Evolutionary conservation across 2,329 filamentous ascomycete species (phyloP), one percentile per base, ranked within the genome.

Genomic region (Dendrostoma leiphaemia): DNA sequence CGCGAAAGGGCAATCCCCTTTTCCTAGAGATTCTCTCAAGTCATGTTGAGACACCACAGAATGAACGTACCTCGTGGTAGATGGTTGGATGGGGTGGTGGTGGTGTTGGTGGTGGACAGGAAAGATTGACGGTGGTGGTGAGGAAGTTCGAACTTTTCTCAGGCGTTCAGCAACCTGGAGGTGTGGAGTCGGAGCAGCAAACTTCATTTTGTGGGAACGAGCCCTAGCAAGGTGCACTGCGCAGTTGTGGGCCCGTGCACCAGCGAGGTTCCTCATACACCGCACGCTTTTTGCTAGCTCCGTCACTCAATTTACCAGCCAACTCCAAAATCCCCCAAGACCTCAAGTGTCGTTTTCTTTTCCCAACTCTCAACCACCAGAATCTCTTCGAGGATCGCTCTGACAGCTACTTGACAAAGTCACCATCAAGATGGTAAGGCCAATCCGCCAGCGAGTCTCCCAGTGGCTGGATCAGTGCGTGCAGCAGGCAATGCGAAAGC

Each of bases 361-460:
- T 32, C 54, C 38, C 31, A 54, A 57, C 45, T 48, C 38, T 38
- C 53, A 53, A 64, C 64, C 61, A 62, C 61, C 60, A 58, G 58
- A 57, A 61, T 66, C 81, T 84, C 82, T 85, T 85, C 82, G 82
- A 85, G 82, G 82, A 85, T 84, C 81, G 80, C 76, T 72, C 79
- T 80, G 81, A 80, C 81, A 79, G 70, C 72, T 65, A 69, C 67
- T 69, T 70, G 67, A 75, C 73, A 75, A 72, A 69, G 69, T 58
- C 68, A 71, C 65, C 75, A 71, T 71, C 77, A 84, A 81, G 74
- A 85, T 85, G 82, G 82, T 85, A 71, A 75, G 82, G 26, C 1
- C 19, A n/a, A 26, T 34, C 21, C 32, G 10, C 19, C 23, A 23
- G 21, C 13, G 6, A 28, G 15, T 13, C 9, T 29, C 26, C 10